These are phyloP conservation scores for Leccinum ochraceum DNA, from an alignment of 768 basidiomycete genomes.

Conservation along the genomic window DNA sequence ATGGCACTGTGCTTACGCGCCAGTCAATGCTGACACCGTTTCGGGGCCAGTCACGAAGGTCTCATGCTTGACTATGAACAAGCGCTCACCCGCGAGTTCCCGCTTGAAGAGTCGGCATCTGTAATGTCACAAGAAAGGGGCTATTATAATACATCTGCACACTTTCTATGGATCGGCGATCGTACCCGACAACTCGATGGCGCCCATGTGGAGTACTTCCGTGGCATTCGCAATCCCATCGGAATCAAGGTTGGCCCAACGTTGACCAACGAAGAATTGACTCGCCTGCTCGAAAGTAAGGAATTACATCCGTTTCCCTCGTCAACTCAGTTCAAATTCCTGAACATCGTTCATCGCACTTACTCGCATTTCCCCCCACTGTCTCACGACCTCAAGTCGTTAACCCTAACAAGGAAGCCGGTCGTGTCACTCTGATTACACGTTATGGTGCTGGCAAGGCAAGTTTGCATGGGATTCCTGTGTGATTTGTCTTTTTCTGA, in stretches of 20 bases:
- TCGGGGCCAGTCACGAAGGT: constrained; percentile 75
- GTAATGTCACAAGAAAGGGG: constrained; percentile 34
- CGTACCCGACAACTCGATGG: constrained; percentile 89
- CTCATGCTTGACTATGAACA: constrained; percentile 92
- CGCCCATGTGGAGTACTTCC: constrained; percentile 95
- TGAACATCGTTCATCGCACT: background rate
- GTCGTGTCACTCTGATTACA: constrained; percentile 87
- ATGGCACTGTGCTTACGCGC: background rate
- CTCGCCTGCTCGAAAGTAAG: constrained; percentile 73
- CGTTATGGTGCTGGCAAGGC: constrained; percentile 92
- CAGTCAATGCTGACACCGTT: background rate
- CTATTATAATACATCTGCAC: constrained; percentile 89
- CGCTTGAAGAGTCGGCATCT: constrained; percentile 36
- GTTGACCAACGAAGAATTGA: constrained; percentile 77
- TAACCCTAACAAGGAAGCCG: constrained; percentile 80
- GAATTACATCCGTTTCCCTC: constrained; percentile 1
- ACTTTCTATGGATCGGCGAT: constrained; percentile 98
- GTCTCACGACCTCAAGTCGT: constrained; percentile 53
- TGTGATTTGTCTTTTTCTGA: background rate
- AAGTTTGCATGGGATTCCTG: background rate
- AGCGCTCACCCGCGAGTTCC: constrained; percentile 77
- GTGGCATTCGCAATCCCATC: constrained; percentile 90
- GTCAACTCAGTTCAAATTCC: background rate
- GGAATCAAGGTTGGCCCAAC: constrained; percentile 96
- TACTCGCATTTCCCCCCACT: background rate